Base-by-base conservation (phyloP, 2,329 filamentous ascomycete species). In the Cladophialophora immunda region DNA sequence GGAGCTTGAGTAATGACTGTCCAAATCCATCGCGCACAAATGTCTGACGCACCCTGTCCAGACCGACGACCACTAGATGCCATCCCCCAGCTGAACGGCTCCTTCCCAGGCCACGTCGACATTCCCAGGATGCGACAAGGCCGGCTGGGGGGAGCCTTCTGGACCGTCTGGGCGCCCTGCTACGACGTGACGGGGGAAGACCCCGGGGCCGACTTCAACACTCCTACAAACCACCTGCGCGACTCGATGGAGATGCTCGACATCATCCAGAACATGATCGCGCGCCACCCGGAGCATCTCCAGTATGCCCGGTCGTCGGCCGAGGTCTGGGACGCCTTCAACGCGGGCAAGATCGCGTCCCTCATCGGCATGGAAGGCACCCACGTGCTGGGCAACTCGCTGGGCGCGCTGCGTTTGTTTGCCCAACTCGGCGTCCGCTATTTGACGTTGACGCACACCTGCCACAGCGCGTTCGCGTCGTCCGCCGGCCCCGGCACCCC, bases 81-180 rank as follows among this genome's bases (percentile, higher is more conserved):
- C 5, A 34, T 67, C 17, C 27, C 45, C 8, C 32, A 67, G 25
- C 56, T 90, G 70, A 81, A 90, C 27, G 92, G 91, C 34, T 87
- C 86, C 0, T 79, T 96, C 56, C 75, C 77, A 0, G 84, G 84
- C 3, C 92, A 97, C 71, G 90, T 95, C 59, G 94, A 97, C 77
- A 81, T 97, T 9, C 89, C 90, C 0, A 87, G 93, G 8, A 83
- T 97, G 57, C 83, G 86, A 38, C 78, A 87, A 55, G 93, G 94
- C 1, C 83, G 85, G 71, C 87, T 90, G 68, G 93, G 93, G 34
- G 94, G 93, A 62, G 89, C 92, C 13, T 98, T 97, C 77, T 97
- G 94, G 94, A 94, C 90, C 75, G 92, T 95, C 11, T 97, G 85
- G 73, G 87, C 90, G 47, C 87, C 87, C 0, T 97, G 94, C 74